Base-by-base conservation (phyloP, 148 eudicot genomes). In the Rhododendron williamsianum region DNA sequence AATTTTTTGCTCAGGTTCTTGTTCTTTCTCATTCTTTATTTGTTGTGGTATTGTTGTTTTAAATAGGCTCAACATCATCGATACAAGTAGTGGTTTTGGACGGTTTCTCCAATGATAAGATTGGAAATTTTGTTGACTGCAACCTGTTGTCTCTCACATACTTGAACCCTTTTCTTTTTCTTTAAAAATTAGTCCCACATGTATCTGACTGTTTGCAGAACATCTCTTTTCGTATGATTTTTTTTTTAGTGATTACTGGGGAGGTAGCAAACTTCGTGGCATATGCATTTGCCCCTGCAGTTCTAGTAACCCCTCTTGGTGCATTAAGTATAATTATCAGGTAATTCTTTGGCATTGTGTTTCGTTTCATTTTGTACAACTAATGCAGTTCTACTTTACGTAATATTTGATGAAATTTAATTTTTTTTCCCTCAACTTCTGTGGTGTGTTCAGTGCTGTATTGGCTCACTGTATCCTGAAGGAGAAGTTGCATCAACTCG, bases 211-310 rank as follows among this genome's bases (percentile, higher is more conserved):
- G 16, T 73, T 45, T 72, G 15, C 78, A 60, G 78, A 76, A 69
- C 81, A 49, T 81, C 41, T 48, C 27, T 10, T 23, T 76, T 82
- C 23, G 80, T 35, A 10, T 83, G 56, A 43, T 86, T 87, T 43
- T 45, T 45, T 33, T 6, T 86, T 81, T 84, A 94, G 95, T 93
- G 95, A 86, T 91, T 33, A 63, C 93, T 84, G 97, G 97, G 49
- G 97, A 94, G 87, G 77, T 93, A 80, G 95, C 97, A 49, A 94
- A 94, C 82, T 94, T 91, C 69, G 94, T 92, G 82, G 97, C 97
- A 27, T 94, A 94, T 90, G 97, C 94, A 81, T 94, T 91, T 92
- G 95, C 96, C 30, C 96, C 96, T 45, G 94, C 96, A 43, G 90
- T 94, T 78, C 94, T 94, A 71, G 95, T 94, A 84, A 91, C 96